These are phyloP conservation scores for Melampsora larici-populina DNA, from an alignment of 1,284 basidiomycete species.

Conservation along the genomic window DNA sequence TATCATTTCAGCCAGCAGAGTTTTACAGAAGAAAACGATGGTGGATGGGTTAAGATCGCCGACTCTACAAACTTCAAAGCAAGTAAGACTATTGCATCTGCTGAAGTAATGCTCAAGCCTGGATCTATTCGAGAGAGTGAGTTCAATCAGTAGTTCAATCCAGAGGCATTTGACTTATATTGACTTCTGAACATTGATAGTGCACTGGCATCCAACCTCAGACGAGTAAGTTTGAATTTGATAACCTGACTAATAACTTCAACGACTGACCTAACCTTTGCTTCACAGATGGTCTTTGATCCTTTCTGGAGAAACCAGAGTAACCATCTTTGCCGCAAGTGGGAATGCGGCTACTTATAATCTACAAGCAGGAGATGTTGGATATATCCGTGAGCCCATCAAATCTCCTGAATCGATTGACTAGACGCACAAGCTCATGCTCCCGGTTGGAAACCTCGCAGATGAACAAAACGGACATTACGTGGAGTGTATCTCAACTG, in stretches of 20 bases:
- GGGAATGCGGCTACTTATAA: constrained; percentile 67
- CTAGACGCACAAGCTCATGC: constrained; percentile 70
- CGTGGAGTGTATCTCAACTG: neutral
- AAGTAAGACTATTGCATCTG: constrained; percentile 63
- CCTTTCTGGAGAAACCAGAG: constrained; percentile 59
- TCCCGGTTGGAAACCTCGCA: constrained; percentile 60
- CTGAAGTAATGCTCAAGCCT: constrained; percentile 66
- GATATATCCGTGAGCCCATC: constrained; percentile 55
- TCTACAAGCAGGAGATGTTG: constrained; percentile 66
- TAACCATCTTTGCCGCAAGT: constrained; percentile 65
- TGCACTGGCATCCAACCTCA: neutral
- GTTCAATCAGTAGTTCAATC: constrained; percentile 47
- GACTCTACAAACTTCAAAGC: constrained; percentile 63
- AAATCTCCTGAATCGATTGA: constrained; percentile 63
- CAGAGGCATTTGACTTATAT: neutral
- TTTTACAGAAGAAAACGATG: constrained; percentile 56
- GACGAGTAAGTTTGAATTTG: neutral
- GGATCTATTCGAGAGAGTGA: constrained; percentile 62
- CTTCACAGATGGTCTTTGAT: constrained; percentile 55
- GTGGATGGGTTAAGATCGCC: constrained; percentile 65
- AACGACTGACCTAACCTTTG: constrained; percentile 67
- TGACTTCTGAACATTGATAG: neutral
- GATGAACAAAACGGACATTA: constrained; percentile 47
- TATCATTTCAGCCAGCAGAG: constrained; percentile 61
- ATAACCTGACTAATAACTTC: constrained; percentile 14